A percentile compares a stretch with the other conserved stretches of the same genome.
phyloP scores from a whole-genome alignment of 331 rosid species.

The Malus hybrid region DNA sequence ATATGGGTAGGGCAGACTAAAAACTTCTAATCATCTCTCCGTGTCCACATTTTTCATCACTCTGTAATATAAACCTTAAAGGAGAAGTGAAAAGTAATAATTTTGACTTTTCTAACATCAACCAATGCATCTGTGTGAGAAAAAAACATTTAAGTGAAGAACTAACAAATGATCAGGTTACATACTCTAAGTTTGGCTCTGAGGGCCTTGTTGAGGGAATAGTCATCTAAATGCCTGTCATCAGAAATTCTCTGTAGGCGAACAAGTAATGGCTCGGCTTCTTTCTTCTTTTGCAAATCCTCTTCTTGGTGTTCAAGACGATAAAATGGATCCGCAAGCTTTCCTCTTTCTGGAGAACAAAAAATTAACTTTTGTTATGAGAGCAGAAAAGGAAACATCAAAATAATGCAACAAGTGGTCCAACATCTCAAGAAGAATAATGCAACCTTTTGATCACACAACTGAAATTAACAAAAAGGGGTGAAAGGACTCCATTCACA shows the following conservation, averaged over 20 bases:
- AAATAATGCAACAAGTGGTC: background rate
- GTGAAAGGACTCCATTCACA: background rate
- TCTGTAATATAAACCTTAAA: background rate
- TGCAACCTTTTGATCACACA: background rate
- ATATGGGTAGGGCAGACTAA: background rate
- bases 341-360: constrained; percentile 57
- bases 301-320: constrained; percentile 88
- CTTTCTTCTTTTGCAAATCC: constrained; percentile 83
- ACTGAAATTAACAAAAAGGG: background rate
- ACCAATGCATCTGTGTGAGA: background rate
- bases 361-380: background rate
- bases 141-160: background rate
- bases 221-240: constrained; percentile 70
- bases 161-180: constrained; percentile 2
- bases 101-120: background rate
- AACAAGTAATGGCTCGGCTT: constrained; percentile 78
- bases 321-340: constrained; percentile 89
- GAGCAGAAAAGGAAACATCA: background rate
- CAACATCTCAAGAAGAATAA: background rate
- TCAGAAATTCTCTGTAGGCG: constrained; percentile 75
- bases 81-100: background rate
- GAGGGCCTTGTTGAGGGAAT: constrained; percentile 56
- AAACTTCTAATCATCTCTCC: background rate
- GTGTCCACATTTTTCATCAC: background rate
- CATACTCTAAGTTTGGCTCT: constrained; percentile 78